Base-by-base conservation (phyloP, 2,329 filamentous ascomycete species). In the Pseudomassariella vexata region DNA sequence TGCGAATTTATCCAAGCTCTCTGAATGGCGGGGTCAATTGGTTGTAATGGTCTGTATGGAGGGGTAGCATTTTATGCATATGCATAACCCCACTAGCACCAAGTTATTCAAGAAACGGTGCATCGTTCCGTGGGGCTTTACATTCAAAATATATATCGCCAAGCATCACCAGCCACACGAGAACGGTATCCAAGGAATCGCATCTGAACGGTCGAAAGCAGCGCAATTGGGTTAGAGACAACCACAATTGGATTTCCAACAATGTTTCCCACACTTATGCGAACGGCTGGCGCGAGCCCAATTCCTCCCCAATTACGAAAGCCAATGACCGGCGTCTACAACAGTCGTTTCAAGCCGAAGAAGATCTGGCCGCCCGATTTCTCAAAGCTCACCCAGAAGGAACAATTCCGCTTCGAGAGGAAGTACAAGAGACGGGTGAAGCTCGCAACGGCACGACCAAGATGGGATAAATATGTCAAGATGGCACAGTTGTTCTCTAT, bases 281-380 rank as follows among this genome's bases (percentile, higher is more conserved):
- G 69, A 35, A 55, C 65, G 19, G 46, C 59, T 30, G 57, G 61
- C 5, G 52, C 57, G 34, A 40, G 41, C 22, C 34, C 56, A 12
- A 48, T 49, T 17, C 34, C 45, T 19, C 45, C 53, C 5, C 47
- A 31, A 14, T 30, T 49, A 23, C 36, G 41, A 20, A 50, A 38
- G 17, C 34, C 38, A 5, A 30, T 29, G 19, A 30, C 57, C 24
- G 53, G 40, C 34, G 58, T 67, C 39, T 63, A 68, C 41, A 68
- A 57, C 38, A 79, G 76, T 50, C 71, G 71, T 5, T 80, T 76
- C 61, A 73, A 66, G 48, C 73, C 78, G 29, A 81, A 84, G 59
- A 84, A 82, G 52, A 64, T 76, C 42, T 90, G 85, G 85, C 85
- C 85, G 36, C 85, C 85, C 9, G 79, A 88, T 57, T 84, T 90